Evolutionary conservation across 768 basidiomycete genomes (phyloP), one percentile per base, ranked within the genome.

Genomic region (Podaxis sp.): DNA sequence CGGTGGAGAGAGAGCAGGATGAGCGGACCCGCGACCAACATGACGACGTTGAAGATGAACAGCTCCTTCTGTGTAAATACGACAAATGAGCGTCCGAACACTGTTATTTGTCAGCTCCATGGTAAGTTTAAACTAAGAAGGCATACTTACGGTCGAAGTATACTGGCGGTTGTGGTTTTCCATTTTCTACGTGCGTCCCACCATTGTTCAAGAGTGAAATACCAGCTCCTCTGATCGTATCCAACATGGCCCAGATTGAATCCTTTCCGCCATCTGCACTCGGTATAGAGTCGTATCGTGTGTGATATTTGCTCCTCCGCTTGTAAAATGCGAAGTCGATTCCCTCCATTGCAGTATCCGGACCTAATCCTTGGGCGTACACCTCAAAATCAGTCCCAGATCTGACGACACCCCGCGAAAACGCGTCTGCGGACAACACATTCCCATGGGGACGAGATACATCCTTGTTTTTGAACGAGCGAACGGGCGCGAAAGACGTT

Each of bases 281-380:
- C 1, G 87, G 76, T 58, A 92, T 79, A 2, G 85, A 80, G 66
- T 92, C 90, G 42, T 82, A 81, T 68, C 80, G 80, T 0, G 90
- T 92, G 70, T 92, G 91, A 65, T 92, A 92, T 65, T 79, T 81
- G 65, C 87, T 84, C 44, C 90, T 80, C 3, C 83, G 82, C 62
- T 77, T 79, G 71, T 91, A 92, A 69, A 91, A 92, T 0, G 90
- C 87, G 26, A 91, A 74, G 67, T 92, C 90, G 3, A 90, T 75
- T 2, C 90, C 90, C 49, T 83, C 72, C 80, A 91, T 79, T 11
- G 60, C 39, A 17, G 58, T 59, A 4, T 61, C 55, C 13, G 52
- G 51, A 1, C 81, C 82, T 36, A 39, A 11, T 42, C 67, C 63
- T 22, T 75, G 66, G 24, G 76, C 75, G 61, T 89, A 92, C 6